Percentiles rank a stretch among this genome's conserved stretches.
phyloP scores from a whole-genome alignment of 495 filamentous ascomycete species.

The Aspergillus sclerotioniger region DNA sequence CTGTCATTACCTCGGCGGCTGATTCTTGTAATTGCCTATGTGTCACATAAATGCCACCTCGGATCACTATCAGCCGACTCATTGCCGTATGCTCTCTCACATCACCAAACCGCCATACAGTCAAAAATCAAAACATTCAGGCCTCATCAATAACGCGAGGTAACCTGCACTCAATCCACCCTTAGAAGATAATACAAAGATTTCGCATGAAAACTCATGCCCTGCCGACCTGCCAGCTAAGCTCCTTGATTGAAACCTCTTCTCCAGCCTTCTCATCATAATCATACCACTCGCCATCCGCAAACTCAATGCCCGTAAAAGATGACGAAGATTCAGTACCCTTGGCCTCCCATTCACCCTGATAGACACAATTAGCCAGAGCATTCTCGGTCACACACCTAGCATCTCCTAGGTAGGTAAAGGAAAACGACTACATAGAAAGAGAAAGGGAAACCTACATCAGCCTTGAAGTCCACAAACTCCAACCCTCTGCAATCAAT shows the following conservation, averaged over 20 bases:
- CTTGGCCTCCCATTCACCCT: slow-evolving; percentile 88
- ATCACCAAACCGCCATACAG: too few relatives aligned
- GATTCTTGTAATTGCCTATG: too few relatives aligned
- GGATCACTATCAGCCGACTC: too few relatives aligned
- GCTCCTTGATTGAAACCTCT: slow-evolving; percentile 87
- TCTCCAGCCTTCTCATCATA: slow-evolving; percentile 80
- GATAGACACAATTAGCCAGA: not conserved
- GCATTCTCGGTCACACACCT: too few relatives aligned
- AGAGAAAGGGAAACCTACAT: slow-evolving; percentile 51
- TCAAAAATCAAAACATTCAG: not conserved
- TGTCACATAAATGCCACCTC: too few relatives aligned
- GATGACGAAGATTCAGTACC: slow-evolving; percentile 74
- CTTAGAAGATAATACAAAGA: not conserved
- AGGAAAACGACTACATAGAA: too few relatives aligned
- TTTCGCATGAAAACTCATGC: slow-evolving; percentile 15
- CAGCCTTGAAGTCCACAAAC: slow-evolving; percentile 83
- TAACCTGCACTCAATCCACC: not conserved
- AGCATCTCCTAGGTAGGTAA: too few relatives aligned
- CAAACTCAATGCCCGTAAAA: slow-evolving; percentile 76
- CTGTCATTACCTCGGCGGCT: too few relatives aligned
- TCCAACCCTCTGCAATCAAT: slow-evolving; percentile 94
- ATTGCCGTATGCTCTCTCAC: too few relatives aligned
- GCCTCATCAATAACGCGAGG: not conserved
- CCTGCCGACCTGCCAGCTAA: slow-evolving; percentile 78
- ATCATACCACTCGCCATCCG: slow-evolving; percentile 87